phyloP scores from a whole-genome alignment of 2,329 filamentous ascomycete genomes.

The Teratosphaeriaceae sp. region DNA sequence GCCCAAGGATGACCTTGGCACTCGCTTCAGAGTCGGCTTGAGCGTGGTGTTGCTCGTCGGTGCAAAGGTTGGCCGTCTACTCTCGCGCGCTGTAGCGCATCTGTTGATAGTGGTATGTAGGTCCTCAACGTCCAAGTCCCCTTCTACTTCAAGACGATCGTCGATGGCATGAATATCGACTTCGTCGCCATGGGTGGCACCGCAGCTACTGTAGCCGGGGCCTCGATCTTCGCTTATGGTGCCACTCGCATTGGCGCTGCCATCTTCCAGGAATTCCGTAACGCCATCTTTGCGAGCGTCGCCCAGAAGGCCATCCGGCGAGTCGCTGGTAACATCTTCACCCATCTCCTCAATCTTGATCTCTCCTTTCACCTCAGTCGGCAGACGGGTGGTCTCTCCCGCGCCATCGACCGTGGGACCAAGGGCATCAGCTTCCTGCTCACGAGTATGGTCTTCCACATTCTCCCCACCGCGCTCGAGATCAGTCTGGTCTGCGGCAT shows the following conservation, averaged over 20 bases:
- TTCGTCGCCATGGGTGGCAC: constrained; percentile 81
- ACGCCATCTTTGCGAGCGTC: constrained; percentile 94
- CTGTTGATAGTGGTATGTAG: constrained; percentile 33
- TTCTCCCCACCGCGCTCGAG: constrained; percentile 87
- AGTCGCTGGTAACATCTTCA: constrained; percentile 88
- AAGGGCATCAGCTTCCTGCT: constrained; percentile 97
- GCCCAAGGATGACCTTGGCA: constrained; percentile 80
- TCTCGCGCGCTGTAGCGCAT: constrained; percentile 11
- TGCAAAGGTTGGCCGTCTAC: constrained; percentile 59
- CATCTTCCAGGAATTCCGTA: constrained; percentile 85
- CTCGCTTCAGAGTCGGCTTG: constrained; percentile 75
- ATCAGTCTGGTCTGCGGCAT: constrained; percentile 96
- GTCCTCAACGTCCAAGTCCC: constrained; percentile 94
- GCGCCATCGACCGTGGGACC: constrained; percentile 92
- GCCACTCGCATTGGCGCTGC: constrained; percentile 81
- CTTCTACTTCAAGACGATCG: constrained; percentile 98
- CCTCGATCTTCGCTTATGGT: constrained; percentile 86
- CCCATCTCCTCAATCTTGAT: constrained; percentile 81
- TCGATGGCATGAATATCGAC: constrained; percentile 97
- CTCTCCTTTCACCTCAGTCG: constrained; percentile 89
- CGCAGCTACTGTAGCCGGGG: constrained; percentile 79
- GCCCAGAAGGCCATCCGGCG: constrained; percentile 92
- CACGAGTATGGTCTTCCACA: constrained; percentile 97
- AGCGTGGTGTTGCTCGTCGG: constrained; percentile 80
- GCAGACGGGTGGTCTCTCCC: constrained; percentile 88